These are phyloP conservation scores for Tricholoma matsutake DNA, from an alignment of 768 basidiomycete genomes.

Conservation along the genomic window DNA sequence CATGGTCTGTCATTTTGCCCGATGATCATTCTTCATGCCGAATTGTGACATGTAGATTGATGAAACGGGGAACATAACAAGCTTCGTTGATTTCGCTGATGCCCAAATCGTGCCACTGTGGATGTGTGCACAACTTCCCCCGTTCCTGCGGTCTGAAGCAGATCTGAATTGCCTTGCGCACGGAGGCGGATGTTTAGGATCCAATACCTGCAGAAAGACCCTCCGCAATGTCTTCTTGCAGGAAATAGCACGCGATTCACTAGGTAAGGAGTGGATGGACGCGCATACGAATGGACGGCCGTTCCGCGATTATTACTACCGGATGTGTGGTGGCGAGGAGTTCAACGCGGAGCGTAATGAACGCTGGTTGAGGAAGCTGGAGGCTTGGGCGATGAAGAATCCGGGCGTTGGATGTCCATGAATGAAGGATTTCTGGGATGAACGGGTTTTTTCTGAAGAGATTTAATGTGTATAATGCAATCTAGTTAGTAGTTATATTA, in stretches of 20 bases:
- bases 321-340: background rate
- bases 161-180: background rate
- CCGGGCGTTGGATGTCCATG: background rate
- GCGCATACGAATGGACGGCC: background rate
- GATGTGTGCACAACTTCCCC: background rate
- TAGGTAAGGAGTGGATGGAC: background rate
- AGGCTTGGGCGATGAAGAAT: background rate
- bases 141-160: background rate
- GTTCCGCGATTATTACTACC: background rate
- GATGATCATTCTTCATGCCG: too few species aligned
- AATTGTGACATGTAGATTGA: background rate
- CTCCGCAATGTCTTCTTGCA: background rate
- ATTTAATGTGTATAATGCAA: too few species aligned
- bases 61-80: background rate
- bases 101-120: conserved; percentile 1
- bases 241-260: background rate
- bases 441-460: background rate
- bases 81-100: background rate
- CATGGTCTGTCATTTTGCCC: background rate
- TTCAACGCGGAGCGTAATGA: background rate
- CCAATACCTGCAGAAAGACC: background rate
- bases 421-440: background rate
- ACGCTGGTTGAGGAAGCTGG: conserved; percentile 1
- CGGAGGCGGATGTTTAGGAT: background rate
- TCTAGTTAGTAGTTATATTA: too few species aligned